Evolutionary conservation across 768 basidiomycete genomes (phyloP), one percentile per base, ranked within the genome.

Genomic region (Russula vinacea): DNA sequence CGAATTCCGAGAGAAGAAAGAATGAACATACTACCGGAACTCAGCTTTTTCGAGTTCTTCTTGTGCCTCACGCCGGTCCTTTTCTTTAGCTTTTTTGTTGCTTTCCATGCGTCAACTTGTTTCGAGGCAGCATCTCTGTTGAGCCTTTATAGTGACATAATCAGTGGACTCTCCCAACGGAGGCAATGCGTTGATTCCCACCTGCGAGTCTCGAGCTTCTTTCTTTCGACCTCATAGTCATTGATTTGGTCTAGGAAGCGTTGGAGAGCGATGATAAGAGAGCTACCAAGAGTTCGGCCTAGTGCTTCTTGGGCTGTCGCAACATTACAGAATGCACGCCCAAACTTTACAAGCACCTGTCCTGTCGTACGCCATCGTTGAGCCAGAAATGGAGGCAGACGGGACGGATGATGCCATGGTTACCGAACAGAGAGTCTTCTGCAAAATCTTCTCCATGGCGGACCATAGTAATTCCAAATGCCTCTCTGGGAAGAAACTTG

Each of bases 201-300:
- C 92, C 91, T 81, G 71, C 92, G 79, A 57, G 88, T 92, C 62
- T 96, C 93, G 17, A 95, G 75, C 72, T 94, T 95, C 82, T 94
- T 96, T 66, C 86, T 83, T 65, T 88, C 80, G 5, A 78, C 72
- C 62, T 93, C 88, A 67, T 90, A 95, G 60, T 94, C 93, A 71
- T 87, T 91, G 71, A 96, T 87, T 33, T 90, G 87, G 10, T 85
- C 88, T 17, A 79, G 78, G 56, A 87, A 86, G 49, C 75, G 79
- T 66, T 86, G 80, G 58, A 94, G 78, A 2, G 89, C 85, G 0
- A 80, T 70, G 29, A 94, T 72, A 70, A 89, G 94, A 5, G 86
- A 86, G 70, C 90, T 90, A 39, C 81, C 82, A 61, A 96, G 82
- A 7, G 84, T 83, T 61, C 87, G 74, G 0, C 88, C 87, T 70